These are phyloP conservation scores for Russula emetica DNA, from an alignment of 768 basidiomycete species.

Conservation along the genomic window DNA sequence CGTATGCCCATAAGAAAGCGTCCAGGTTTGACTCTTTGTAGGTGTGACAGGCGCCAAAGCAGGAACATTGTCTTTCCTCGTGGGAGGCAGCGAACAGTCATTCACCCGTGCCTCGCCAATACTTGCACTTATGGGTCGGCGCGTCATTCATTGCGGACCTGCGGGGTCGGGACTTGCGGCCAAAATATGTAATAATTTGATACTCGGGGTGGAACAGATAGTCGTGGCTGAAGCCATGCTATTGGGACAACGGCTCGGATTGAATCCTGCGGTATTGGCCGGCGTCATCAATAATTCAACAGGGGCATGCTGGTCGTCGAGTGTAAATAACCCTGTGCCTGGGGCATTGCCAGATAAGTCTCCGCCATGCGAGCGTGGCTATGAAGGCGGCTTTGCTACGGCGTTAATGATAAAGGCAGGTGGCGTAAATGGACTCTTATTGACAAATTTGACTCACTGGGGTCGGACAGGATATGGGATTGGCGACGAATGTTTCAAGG, in stretches of 20 bases:
- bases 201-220: constrained; percentile 55
- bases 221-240: constrained; percentile 89
- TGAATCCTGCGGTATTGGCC: constrained; percentile 71
- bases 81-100: constrained; percentile 65
- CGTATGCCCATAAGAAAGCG: background rate
- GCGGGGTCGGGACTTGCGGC: constrained; percentile 80
- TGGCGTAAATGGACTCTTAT: background rate
- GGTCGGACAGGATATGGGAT: constrained; percentile 67
- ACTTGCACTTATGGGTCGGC: constrained; percentile 71
- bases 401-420: constrained; percentile 76
- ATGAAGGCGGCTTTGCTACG: constrained; percentile 83
- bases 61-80: constrained; percentile 86
- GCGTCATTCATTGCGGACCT: constrained; percentile 77
- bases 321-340: constrained; percentile 85
- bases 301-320: constrained; percentile 78
- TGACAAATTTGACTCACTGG: background rate
- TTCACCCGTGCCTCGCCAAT: constrained; percentile 56
- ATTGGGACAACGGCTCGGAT: constrained; percentile 74
- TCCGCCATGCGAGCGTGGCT: constrained; percentile 78
- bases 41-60: constrained; percentile 85
- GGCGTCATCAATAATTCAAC: constrained; percentile 83
- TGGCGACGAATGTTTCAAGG: constrained; percentile 63
- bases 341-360: constrained; percentile 63
- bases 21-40: constrained; percentile 30
- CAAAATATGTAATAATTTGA: constrained; percentile 87